Evolutionary conservation across 2,329 filamentous ascomycete species (phyloP), one percentile per base, ranked within the genome.

Genomic region (Hypomyces rosellus): DNA sequence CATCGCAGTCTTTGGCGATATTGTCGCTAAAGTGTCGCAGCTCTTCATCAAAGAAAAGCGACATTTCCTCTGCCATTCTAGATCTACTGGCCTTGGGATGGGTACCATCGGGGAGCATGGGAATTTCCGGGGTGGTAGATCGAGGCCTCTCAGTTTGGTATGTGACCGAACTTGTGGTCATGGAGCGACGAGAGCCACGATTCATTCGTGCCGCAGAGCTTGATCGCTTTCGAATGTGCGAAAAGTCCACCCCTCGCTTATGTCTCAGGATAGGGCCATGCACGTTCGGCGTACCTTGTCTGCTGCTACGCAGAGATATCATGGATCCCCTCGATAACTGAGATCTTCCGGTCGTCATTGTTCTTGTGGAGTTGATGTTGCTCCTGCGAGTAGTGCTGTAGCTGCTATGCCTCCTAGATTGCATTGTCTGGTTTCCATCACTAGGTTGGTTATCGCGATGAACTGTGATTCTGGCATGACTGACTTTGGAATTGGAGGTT

Each of bases 1-100:
- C 88, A 62, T 97, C 91, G 62, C 91, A 95, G 52, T 93, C 88
- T 66, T 89, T 89, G 45, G 89, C 89, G 54, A 96, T 84, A 60
- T 89, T 89, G 59, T 81, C 82, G 59, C 89, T 95, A 51, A 95
- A 86, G 59, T 92, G 85, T 6, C 89, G 79, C 48, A 93, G 80
- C 63, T 96, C 91, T 52, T 90, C 89, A 58, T 81, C 84, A 59
- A 77, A 68, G 38, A 71, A 59, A 45, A 66, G 53, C n/a, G 68
- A 67, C 41, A 59, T 63, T 56, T 61, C 30, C 55, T 54, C 61
- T 14, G 30, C 15, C 3, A 46, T 51, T 13, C 51, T 60, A 7
- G 52, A 59, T 8, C 57, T 59, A 18, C 55, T 52, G 34, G 62
- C 58, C 56, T 63, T 59, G 48, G 61, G 53, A 55, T 57, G 54